Evolutionary conservation across 1,284 basidiomycete species (phyloP).

Genomic region (Microstroma glucosiphilum): DNA sequence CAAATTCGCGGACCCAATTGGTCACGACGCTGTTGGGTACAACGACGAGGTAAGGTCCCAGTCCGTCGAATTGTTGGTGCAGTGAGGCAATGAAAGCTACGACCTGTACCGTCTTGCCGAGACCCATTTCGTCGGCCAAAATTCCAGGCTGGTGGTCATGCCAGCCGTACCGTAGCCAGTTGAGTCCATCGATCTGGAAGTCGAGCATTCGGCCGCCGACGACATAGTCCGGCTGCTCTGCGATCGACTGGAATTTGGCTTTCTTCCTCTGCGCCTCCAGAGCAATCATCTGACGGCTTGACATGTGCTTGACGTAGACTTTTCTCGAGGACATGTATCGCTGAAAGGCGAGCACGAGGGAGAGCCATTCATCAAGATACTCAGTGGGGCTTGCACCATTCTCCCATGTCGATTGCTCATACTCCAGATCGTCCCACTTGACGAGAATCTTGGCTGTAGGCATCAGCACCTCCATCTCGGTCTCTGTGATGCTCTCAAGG

Average conservation of each 20-base stretch:
- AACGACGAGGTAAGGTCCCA: conserved; percentile 69
- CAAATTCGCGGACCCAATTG: conserved; percentile 76
- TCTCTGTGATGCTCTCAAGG: conserved; percentile 17
- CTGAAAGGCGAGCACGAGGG: conserved; percentile 63
- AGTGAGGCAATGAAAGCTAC: conserved; percentile 76
- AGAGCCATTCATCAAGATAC: conserved; percentile 59
- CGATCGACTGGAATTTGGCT: conserved; percentile 47
- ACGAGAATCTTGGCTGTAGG: conserved; percentile 47
- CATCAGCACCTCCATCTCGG: conserved; percentile 17
- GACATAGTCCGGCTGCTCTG: conserved; percentile 53
- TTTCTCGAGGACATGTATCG: conserved; percentile 62
- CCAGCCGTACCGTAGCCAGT: conserved; percentile 63
- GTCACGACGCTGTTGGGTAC: conserved; percentile 91
- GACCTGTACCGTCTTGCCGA: conserved; percentile 92
- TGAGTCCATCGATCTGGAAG: conserved; percentile 75
- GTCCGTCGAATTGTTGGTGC: conserved; percentile 53
- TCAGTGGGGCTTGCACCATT: conserved; percentile 66
- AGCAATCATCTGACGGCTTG: conserved; percentile 22
- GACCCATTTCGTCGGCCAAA: conserved; percentile 88
- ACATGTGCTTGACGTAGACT: conserved; percentile 61
- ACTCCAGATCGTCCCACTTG: conserved; percentile 84
- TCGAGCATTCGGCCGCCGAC: conserved; percentile 52
- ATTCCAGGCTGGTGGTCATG: conserved; percentile 74
- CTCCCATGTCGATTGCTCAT: conserved; percentile 83
- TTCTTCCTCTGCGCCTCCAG: conserved; percentile 25